phyloP scores from a whole-genome alignment of 345 rosid species.

The Euphorbia peplus region DNA sequence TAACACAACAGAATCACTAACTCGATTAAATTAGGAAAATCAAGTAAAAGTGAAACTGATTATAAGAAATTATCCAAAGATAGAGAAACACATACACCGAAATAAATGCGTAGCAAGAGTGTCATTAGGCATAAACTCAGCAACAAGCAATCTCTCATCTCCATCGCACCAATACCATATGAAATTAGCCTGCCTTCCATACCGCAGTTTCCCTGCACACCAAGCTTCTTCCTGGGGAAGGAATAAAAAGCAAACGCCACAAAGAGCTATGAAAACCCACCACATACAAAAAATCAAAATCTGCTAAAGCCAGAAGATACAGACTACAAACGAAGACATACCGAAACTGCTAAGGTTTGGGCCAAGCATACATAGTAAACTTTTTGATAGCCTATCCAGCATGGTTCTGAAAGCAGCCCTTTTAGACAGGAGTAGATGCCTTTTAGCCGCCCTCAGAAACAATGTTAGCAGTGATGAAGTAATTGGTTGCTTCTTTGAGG shows the following conservation, averaged over 20 bases:
- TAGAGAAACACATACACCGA: slow-evolving; percentile 67
- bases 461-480: slow-evolving; percentile 62
- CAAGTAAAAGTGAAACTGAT: too few species aligned
- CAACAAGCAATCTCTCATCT: slow-evolving; percentile 95
- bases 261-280: too few species aligned
- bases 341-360: slow-evolving; percentile 73
- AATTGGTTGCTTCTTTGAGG: slow-evolving; percentile 64
- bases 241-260: too few species aligned
- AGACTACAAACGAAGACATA: too few species aligned
- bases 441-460: slow-evolving; percentile 70
- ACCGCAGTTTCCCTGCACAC: slow-evolving; percentile 87
- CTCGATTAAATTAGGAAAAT: not conserved
- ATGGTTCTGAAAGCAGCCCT: slow-evolving; percentile 61
- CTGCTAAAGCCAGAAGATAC: too few species aligned
- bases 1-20: not conserved
- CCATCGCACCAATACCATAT: slow-evolving; percentile 97
- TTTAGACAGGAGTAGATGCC: slow-evolving; percentile 56
- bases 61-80: too few species aligned
- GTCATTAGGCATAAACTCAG: slow-evolving; percentile 97
- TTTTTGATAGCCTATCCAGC: slow-evolving; percentile 87
- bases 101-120: slow-evolving; percentile 96
- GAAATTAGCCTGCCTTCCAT: slow-evolving; percentile 78
- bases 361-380: slow-evolving; percentile 80
- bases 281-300: too few species aligned
- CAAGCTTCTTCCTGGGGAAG: slow-evolving; percentile 93